These are phyloP conservation scores for Cordyceps javanica DNA, from an alignment of 2,329 filamentous ascomycete genomes.

Conservation along the genomic window DNA sequence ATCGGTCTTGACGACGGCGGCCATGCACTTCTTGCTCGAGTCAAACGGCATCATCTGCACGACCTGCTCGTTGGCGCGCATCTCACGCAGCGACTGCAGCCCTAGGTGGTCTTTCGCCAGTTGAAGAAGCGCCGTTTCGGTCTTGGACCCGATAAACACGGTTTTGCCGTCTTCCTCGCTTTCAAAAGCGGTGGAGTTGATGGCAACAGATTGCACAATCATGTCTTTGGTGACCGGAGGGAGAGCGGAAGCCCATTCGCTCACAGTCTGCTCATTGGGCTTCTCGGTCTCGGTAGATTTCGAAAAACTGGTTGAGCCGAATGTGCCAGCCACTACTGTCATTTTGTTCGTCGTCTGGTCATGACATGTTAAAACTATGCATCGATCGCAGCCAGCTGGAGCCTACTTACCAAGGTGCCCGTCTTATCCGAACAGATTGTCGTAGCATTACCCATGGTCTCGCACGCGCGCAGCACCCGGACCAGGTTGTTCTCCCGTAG, in stretches of 20 bases:
- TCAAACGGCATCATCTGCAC: conserved; percentile 49
- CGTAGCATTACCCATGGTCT: conserved; percentile 67
- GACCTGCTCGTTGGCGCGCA: conserved; percentile 39
- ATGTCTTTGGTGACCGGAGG: conserved; percentile 25
- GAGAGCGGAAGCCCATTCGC: conserved; percentile 16
- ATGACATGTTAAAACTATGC: no score
- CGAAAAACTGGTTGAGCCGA: conserved; percentile 41
- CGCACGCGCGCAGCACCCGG: conserved; percentile 60
- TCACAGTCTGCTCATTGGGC: conserved; percentile 13
- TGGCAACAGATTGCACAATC: conserved; percentile 37
- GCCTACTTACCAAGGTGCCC: conserved; percentile 26
- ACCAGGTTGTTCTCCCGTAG: conserved; percentile 66
- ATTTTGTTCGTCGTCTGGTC: conserved; percentile 56
- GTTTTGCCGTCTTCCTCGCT: conserved; percentile 38
- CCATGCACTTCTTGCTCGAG: conserved; percentile 51
- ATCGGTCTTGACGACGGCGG: conserved; percentile 42
- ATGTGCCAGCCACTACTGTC: conserved; percentile 65
- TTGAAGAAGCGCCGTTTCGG: conserved; percentile 48
- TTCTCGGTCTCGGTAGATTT: conserved; percentile 22
- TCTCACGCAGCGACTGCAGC: conserved; percentile 39
- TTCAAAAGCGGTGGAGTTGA: conserved; percentile 56
- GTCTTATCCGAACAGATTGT: conserved; percentile 67
- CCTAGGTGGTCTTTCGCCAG: conserved; percentile 45
- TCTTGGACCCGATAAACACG: conserved; percentile 50
- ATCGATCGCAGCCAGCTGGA: no score